A percentile compares a stretch with the other conserved stretches of the same genome.
These are phyloP conservation scores for Cyberlindnera sargentensis DNA, from an alignment of 805 yeast genomes.

Conservation along the genomic window DNA sequence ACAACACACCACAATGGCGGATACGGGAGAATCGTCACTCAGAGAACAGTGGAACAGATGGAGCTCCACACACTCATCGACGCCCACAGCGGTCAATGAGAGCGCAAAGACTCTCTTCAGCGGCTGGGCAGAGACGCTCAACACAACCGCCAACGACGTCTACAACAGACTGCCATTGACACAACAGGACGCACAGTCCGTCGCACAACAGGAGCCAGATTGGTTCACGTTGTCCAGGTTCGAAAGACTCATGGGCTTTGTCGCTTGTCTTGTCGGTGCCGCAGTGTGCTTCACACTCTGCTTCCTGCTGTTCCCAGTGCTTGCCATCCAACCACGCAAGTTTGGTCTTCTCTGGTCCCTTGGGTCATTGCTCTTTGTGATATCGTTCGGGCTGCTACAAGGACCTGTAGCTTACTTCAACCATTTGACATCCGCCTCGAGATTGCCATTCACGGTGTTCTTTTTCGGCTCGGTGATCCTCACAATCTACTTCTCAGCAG, in stretches of 20 bases:
- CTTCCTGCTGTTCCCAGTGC: constrained; percentile 78
- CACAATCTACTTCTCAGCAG: constrained; percentile 73
- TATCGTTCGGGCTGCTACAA: constrained; percentile 86
- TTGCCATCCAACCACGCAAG: constrained; percentile 84
- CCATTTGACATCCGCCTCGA: constrained; percentile 67
- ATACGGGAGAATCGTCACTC: constrained; percentile 20
- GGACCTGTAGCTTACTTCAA: constrained; percentile 79
- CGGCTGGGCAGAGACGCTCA: constrained; percentile 32
- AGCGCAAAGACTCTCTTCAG: constrained; percentile 31
- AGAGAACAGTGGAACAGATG: constrained; percentile 35
- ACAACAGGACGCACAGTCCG: constrained; percentile 39
- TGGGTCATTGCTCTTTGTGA: constrained; percentile 80
- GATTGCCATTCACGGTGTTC: constrained; percentile 73
- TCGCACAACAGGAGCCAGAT: constrained; percentile 51
- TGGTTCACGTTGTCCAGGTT: constrained; percentile 74
- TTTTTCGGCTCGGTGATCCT: constrained; percentile 74
- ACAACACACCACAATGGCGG: constrained; percentile 7
- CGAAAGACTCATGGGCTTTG: constrained; percentile 74
- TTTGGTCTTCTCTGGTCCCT: constrained; percentile 88
- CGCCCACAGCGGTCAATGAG: constrained; percentile 19
- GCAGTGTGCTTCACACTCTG: constrained; percentile 77
- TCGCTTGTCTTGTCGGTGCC: constrained; percentile 69
- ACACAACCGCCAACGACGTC: constrained; percentile 42
- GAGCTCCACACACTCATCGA: constrained; percentile 25
- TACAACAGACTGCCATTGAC: constrained; percentile 62